Conservation (phyloP, 495 filamentous ascomycete genomes). For the Penicillium canescens region DNA sequence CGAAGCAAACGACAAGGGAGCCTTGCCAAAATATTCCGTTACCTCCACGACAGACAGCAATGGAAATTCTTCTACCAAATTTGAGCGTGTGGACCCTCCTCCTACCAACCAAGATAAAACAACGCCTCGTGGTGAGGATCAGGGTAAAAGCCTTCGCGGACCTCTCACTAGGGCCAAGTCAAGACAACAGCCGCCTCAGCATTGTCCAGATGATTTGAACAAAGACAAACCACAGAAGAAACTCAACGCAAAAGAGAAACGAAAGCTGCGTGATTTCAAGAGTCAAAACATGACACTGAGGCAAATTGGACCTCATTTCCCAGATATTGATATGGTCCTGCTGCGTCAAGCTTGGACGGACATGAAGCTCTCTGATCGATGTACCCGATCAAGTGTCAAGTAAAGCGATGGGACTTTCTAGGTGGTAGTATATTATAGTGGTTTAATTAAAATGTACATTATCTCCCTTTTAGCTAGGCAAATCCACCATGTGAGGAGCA, state of each 20-base stretch:
- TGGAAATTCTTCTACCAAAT: no score
- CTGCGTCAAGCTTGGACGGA: conserved; percentile 5
- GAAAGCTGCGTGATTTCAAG: conserved; percentile 11
- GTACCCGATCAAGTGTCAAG: neutral
- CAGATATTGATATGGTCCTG: neutral
- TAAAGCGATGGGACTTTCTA: neutral
- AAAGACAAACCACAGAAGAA: neutral
- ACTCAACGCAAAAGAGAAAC: conserved; percentile 7
- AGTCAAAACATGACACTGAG: conserved; percentile 9
- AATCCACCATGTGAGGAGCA: no score
- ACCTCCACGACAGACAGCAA: no score
- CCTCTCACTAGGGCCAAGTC: conserved; percentile 8
- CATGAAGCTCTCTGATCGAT: neutral
- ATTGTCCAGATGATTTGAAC: neutral
- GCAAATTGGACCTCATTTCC: neutral
- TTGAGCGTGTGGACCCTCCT: no score
- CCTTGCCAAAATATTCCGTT: no score
- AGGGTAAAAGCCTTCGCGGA: neutral
- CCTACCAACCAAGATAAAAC: no score
- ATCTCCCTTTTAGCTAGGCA: no score
- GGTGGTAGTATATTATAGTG: no score
- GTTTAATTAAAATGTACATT: no score
- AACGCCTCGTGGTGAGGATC: no score
- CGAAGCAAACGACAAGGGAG: no score
- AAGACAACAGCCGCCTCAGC: conserved; percentile 3